Evolutionary conservation across 441 rosid genomes (phyloP).

Genomic region (Gossypium laxum): DNA sequence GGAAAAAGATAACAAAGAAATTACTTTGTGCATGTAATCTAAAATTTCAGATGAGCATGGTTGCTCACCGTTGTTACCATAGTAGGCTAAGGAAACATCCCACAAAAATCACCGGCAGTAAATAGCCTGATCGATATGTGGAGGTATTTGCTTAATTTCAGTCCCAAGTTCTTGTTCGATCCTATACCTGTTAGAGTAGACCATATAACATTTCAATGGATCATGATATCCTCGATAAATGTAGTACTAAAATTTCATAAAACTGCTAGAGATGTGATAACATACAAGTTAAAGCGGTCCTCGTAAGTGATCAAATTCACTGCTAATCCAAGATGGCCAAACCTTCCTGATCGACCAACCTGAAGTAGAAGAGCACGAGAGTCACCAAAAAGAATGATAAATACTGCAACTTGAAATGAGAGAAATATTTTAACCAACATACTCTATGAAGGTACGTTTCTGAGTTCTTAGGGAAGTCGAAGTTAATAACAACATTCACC

Average conservation of each 20-base stretch:
- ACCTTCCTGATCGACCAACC: slow-evolving; percentile 99
- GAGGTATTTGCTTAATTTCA: slow-evolving; percentile 96
- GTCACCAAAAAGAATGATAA: too few species aligned
- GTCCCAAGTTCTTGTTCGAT: slow-evolving; percentile 99
- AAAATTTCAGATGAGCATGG: not conserved
- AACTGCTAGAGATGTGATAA: not conserved
- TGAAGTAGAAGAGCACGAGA: slow-evolving; percentile 13
- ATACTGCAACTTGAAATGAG: not conserved
- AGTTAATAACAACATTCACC: slow-evolving; percentile 91
- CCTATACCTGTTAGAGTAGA: slow-evolving; percentile 57
- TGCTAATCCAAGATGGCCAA: slow-evolving; percentile 97
- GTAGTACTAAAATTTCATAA: not conserved
- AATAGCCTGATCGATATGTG: slow-evolving; percentile 88
- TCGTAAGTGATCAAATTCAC: slow-evolving; percentile 94
- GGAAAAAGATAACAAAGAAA: not conserved
- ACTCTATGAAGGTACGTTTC: slow-evolving; percentile 97
- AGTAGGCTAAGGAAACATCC: not conserved
- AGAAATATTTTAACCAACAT: slow-evolving; percentile 19
- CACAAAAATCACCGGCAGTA: slow-evolving; percentile 58
- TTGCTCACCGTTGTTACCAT: slow-evolving; percentile 35
- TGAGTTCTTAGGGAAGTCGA: slow-evolving; percentile 87
- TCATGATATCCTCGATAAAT: not conserved
- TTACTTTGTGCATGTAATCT: not conserved
- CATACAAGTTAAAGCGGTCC: slow-evolving; percentile 93
- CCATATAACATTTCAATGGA: not conserved